Evolutionary conservation across 2,329 filamentous ascomycete species (phyloP).

Genomic region (Hirsutella thompsonii): DNA sequence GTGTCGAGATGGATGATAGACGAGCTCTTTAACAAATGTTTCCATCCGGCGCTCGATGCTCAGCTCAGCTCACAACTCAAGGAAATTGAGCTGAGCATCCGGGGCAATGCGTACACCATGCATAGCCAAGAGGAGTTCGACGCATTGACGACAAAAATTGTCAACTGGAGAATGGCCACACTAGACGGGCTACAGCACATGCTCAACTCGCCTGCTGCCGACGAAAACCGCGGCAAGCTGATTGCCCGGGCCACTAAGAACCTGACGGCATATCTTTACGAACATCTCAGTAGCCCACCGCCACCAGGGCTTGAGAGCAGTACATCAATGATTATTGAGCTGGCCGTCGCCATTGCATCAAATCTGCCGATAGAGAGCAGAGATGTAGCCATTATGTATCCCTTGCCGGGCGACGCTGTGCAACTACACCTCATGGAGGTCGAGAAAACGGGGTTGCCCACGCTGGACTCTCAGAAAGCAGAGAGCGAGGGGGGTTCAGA

Average conservation of each 20-base stretch:
- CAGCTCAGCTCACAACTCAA: conserved; percentile 69
- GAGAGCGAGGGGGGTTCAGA: conserved; percentile 17
- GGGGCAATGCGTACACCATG: conserved; percentile 59
- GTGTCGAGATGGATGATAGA: conserved; percentile 85
- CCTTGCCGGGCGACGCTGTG: conserved; percentile 61
- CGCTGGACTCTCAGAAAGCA: conserved; percentile 35
- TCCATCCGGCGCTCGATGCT: conserved; percentile 77
- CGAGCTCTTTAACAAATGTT: conserved; percentile 81
- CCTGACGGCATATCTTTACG: conserved; percentile 56
- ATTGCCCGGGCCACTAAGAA: conserved; percentile 57
- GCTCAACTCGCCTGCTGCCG: conserved; percentile 52
- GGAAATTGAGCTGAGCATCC: conserved; percentile 76
- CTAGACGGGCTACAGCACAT: conserved; percentile 73
- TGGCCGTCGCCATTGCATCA: conserved; percentile 72
- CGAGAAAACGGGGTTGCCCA: conserved; percentile 58
- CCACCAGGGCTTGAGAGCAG: conserved; percentile 76
- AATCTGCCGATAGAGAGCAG: conserved; percentile 85
- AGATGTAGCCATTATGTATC: conserved; percentile 80
- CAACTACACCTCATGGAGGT: conserved; percentile 71
- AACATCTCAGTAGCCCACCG: conserved; percentile 63
- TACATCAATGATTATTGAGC: conserved; percentile 82
- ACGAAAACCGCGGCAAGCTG: conserved; percentile 54
- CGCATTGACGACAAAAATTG: conserved; percentile 72
- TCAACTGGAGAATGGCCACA: conserved; percentile 88
- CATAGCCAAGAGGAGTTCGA: conserved; percentile 80